Conservation (phyloP, 768 basidiomycete genomes). For the Kwoniella dejecticola region DNA sequence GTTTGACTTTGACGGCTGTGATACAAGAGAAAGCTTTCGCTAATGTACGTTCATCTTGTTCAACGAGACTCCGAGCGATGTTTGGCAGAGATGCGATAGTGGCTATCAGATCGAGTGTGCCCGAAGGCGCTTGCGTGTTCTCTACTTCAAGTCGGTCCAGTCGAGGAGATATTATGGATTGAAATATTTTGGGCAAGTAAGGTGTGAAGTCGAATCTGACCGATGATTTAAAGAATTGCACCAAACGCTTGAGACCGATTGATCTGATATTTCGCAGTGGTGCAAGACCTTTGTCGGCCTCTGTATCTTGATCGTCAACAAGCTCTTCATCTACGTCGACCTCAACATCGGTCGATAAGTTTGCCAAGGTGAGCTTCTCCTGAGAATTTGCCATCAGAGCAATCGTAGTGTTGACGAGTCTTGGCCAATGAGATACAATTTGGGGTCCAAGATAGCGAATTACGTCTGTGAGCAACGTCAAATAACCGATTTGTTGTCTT, state of each 20-base stretch:
- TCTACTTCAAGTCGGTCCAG: constrained; percentile 72
- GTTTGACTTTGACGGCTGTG: constrained; percentile 79
- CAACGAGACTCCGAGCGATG: constrained; percentile 67
- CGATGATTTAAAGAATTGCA: constrained; percentile 80
- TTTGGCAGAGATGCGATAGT: constrained; percentile 68
- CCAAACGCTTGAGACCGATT: constrained; percentile 78
- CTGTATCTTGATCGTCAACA: constrained; percentile 55
- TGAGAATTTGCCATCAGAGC: constrained; percentile 71
- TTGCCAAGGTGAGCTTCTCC: constrained; percentile 56
- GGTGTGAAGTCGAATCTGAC: constrained; percentile 72
- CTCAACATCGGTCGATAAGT: constrained; percentile 34
- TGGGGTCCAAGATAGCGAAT: constrained; percentile 77
- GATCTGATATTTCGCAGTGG: constrained; percentile 70
- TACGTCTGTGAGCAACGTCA: constrained; percentile 81
- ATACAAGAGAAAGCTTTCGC: constrained; percentile 81
- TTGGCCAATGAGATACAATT: constrained; percentile 70
- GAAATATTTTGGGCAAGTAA: constrained; percentile 70
- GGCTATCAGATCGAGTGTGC: constrained; percentile 80
- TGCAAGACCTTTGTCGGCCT: constrained; percentile 56
- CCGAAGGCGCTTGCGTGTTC: constrained; percentile 88
- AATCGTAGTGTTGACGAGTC: constrained; percentile 69
- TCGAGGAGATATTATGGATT: constrained; percentile 77
- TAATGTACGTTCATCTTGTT: constrained; percentile 69
- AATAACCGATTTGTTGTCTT: constrained; percentile 75
- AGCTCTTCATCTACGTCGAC: constrained; percentile 56